Evolutionary conservation across 495 filamentous ascomycete genomes (phyloP), one percentile per base, ranked within the genome.

Genomic region (Trichoderma reesei): DNA sequence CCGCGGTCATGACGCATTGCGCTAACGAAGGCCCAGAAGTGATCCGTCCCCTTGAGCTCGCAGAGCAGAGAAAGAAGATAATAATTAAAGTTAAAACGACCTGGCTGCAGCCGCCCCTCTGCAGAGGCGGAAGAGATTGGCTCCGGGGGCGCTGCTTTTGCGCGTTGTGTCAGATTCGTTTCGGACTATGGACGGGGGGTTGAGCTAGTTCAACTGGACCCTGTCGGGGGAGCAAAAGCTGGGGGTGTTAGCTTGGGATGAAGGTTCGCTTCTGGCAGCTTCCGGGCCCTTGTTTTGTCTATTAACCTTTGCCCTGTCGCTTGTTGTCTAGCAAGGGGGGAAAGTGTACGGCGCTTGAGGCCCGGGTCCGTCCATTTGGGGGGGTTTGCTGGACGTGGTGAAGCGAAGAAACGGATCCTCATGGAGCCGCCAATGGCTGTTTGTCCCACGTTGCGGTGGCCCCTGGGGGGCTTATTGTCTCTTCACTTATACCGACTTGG

Each of bases 131-230:
- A 56, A 56, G 51, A 56, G 51, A 56, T 56, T 56, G 26, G 20
- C 51, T 56, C 51, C 51, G 51, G 51, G 26, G 51, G 20, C 51
- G 26, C 51, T 56, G 51, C 20, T 56, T 56, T 56, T 56, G 51
- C 51, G 51, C 51, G 5, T 37, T 26, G 61, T 63, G 34, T 63
- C 61, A 63, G 20, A 37, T 48, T 41, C 31, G 61, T 63, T 63
- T 63, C 61, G 61, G 61, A 44, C 42, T 51, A 48, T 33, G 61
- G 61, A 51, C 61, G 14, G 61, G 61, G 61, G 14, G n/a, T 16
- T 26, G 51, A 56, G 51, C 51, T 56, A 56, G 34, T 33, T 13
- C 26, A 56, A 11, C 61, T 36, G 42, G 61, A 36, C 42, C 36
- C 41, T 51, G 61, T 42, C 31, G 20, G 51, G 34, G 26, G 26